Percentiles rank a stretch among this genome's conserved stretches.
Conservation (phyloP, 257 asterid species). For the Solanum chmielewskii region DNA sequence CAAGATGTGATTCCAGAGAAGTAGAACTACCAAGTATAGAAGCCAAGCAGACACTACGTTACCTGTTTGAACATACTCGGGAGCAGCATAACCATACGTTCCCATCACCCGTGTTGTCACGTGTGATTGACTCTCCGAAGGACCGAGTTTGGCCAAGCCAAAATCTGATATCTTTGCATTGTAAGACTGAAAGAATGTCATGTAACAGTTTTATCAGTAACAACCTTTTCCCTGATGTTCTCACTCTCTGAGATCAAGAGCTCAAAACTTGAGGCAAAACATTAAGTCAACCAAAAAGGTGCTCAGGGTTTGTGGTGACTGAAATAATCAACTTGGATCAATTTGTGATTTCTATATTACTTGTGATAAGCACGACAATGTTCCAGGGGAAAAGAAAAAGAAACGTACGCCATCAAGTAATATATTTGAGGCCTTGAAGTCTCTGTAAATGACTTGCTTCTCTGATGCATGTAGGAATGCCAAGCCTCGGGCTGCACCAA, state of each 20-base stretch:
- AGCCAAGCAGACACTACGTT: not conserved
- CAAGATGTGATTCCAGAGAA: not conserved
- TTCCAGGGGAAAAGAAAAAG: not conserved
- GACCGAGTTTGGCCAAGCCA: constrained; percentile 61
- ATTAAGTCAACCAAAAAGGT: not conserved
- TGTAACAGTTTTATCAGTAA: not conserved
- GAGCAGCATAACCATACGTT: constrained; percentile 77
- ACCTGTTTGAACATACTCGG: constrained; percentile 71
- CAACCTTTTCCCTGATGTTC: not conserved
- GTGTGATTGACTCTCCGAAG: constrained; percentile 57
- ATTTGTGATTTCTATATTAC: not conserved
- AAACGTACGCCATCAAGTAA: constrained; percentile 63
- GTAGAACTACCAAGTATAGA: not conserved
- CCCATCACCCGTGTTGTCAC: constrained; percentile 64
- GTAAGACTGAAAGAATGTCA: constrained; percentile 31
- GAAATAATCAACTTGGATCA: not conserved
- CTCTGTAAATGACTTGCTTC: constrained; percentile 53
- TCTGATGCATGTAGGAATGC: constrained; percentile 58
- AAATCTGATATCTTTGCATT: constrained; percentile 65
- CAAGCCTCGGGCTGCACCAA: constrained; percentile 68
- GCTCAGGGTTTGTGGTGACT: not conserved
- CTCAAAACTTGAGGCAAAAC: not conserved
- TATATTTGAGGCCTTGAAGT: constrained; percentile 76
- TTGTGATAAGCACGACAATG: not conserved
- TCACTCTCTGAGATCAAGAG: not conserved